Conservation (phyloP, 306 rosid species). For the Vigna radiata region DNA sequence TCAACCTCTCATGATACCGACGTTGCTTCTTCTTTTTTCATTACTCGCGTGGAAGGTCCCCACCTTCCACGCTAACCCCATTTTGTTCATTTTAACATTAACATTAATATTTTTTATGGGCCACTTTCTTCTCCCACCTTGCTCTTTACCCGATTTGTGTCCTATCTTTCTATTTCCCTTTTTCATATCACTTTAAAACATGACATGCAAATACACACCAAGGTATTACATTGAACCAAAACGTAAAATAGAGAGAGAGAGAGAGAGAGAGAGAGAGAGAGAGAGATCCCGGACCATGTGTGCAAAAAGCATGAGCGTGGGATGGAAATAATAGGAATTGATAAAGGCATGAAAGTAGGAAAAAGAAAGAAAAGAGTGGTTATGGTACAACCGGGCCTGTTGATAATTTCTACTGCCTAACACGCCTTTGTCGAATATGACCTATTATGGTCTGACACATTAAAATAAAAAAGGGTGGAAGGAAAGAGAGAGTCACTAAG, state of each 20-base stretch:
- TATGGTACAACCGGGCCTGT: conserved; percentile 38
- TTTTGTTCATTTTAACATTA: conserved; percentile 8
- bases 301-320: conserved; percentile 12
- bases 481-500: conserved; percentile 51
- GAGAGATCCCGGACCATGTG: background rate
- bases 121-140: background rate
- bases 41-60: conserved; percentile 48
- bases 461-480: conserved; percentile 35
- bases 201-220: background rate
- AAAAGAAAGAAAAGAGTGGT: conserved; percentile 16
- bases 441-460: conserved; percentile 55
- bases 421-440: conserved; percentile 55
- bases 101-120: conserved; percentile 26
- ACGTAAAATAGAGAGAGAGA: background rate
- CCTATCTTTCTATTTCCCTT: background rate
- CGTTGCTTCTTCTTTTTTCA: conserved; percentile 39
- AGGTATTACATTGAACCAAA: background rate
- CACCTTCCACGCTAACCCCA: conserved; percentile 38
- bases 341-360: conserved; percentile 2
- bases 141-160: no score
- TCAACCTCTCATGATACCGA: conserved; percentile 54
- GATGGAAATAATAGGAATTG: background rate
- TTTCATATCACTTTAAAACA: no score
- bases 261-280: background rate
- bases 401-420: conserved; percentile 55